Conservation (phyloP, 2,329 filamentous ascomycete genomes). For the Pseudogymnoascus sp. region DNA sequence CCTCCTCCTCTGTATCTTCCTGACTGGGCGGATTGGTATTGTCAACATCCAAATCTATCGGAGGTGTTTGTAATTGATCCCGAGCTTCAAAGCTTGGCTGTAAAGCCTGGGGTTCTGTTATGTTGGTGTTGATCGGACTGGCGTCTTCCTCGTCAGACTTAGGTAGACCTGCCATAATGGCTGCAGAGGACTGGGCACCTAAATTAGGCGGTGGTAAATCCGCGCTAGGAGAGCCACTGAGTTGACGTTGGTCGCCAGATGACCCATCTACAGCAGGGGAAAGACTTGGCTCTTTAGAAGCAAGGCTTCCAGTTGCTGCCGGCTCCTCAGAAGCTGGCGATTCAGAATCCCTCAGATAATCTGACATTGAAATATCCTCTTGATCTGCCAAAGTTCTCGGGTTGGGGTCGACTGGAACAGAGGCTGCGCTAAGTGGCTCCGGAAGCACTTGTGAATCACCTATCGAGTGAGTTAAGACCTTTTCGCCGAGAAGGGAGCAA, state of each 20-base stretch:
- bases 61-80: neutral
- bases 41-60: neutral
- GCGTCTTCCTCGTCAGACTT: neutral
- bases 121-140: neutral
- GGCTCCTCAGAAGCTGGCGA: neutral
- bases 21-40: constrained; percentile 10
- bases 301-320: neutral
- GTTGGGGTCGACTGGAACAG: neutral
- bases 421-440: neutral
- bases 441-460: constrained; percentile 12
- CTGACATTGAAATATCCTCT: neutral
- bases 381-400: neutral
- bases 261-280: neutral
- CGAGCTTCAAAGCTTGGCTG: neutral
- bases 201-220: neutral
- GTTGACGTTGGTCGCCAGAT: neutral
- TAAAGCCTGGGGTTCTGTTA: neutral
- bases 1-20: constrained; percentile 12
- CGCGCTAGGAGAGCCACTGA: neutral
- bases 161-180: neutral
- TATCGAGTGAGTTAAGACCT: constrained; percentile 19
- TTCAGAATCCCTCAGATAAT: neutral
- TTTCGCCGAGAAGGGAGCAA: neutral
- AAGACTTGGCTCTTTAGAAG: neutral
- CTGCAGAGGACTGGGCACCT: neutral